These are phyloP conservation scores for Chytriomyces confervae DNA, from an alignment of 192 early-diverging fungal species.

Conservation along the genomic window DNA sequence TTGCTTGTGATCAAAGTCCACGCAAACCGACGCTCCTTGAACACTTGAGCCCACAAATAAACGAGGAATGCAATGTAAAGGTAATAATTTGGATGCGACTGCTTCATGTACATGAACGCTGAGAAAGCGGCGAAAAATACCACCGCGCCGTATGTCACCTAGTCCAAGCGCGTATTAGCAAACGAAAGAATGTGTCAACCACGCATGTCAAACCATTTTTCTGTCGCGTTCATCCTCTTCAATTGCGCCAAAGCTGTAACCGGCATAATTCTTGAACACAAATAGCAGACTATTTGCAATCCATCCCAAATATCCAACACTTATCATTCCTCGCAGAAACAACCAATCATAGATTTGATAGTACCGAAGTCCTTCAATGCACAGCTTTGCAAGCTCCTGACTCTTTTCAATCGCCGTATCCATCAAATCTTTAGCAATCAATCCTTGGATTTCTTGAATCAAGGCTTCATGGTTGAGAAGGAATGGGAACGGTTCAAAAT, in stretches of 20 bases:
- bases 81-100: slow-evolving; percentile 86
- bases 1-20: slow-evolving; percentile 9
- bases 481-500: slow-evolving; percentile 77
- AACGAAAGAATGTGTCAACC: neutral
- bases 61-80: slow-evolving; percentile 84
- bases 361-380: slow-evolving; percentile 85
- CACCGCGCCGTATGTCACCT: slow-evolving; percentile 23
- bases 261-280: slow-evolving; percentile 71
- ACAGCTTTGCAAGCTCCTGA: slow-evolving; percentile 62
- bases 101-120: slow-evolving; percentile 72
- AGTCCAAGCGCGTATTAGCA: neutral
- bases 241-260: slow-evolving; percentile 33
- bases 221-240: neutral
- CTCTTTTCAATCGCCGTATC: slow-evolving; percentile 74
- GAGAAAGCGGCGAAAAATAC: slow-evolving; percentile 46
- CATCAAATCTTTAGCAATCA: slow-evolving; percentile 68
- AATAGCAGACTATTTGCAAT: slow-evolving; percentile 82
- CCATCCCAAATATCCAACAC: slow-evolving; percentile 88
- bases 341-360: slow-evolving; percentile 98
- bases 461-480: slow-evolving; percentile 45
- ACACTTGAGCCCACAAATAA: slow-evolving; percentile 74
- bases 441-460: slow-evolving; percentile 51
- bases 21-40: slow-evolving; percentile 30
- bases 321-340: slow-evolving; percentile 82
- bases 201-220: neutral